Conservation (phyloP, 2,329 filamentous ascomycete species). For the Colletotrichum navitas region DNA sequence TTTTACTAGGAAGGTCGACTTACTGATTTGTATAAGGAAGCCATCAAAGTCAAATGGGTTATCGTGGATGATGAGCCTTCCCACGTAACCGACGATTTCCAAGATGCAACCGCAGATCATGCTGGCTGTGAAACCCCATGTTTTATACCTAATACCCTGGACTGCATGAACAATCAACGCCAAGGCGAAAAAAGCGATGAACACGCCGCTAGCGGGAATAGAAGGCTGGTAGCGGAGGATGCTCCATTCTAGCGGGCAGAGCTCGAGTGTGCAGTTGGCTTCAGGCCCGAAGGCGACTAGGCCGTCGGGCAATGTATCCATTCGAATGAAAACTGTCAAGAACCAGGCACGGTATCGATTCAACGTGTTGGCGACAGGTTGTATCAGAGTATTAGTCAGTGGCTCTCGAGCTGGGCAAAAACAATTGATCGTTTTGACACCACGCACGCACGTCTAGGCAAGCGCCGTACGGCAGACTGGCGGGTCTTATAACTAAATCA, state of each 20-base stretch:
- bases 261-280: conserved; percentile 60
- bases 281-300: conserved; percentile 55
- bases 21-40: conserved; percentile 73
- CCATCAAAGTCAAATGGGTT: conserved; percentile 69
- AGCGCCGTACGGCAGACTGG: neutral
- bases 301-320: conserved; percentile 29
- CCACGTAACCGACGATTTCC: conserved; percentile 74
- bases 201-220: conserved; percentile 51
- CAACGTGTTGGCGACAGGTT: neutral
- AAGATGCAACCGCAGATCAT: conserved; percentile 67
- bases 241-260: conserved; percentile 58
- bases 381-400: too few species aligned
- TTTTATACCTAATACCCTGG: conserved; percentile 57
- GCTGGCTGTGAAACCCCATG: conserved; percentile 58
- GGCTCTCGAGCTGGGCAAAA: neutral
- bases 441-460: neutral
- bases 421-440: too few species aligned
- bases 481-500: neutral
- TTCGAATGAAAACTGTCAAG: neutral
- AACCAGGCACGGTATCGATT: too few species aligned
- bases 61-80: conserved; percentile 66
- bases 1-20: conserved; percentile 33
- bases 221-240: conserved; percentile 58
- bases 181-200: conserved; percentile 56
- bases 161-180: conserved; percentile 57